A percentile compares a stretch with the other conserved stretches of the same genome.
Evolutionary conservation across 495 filamentous ascomycete species (phyloP).

Genomic region (Trichoderma orchidacearum): DNA sequence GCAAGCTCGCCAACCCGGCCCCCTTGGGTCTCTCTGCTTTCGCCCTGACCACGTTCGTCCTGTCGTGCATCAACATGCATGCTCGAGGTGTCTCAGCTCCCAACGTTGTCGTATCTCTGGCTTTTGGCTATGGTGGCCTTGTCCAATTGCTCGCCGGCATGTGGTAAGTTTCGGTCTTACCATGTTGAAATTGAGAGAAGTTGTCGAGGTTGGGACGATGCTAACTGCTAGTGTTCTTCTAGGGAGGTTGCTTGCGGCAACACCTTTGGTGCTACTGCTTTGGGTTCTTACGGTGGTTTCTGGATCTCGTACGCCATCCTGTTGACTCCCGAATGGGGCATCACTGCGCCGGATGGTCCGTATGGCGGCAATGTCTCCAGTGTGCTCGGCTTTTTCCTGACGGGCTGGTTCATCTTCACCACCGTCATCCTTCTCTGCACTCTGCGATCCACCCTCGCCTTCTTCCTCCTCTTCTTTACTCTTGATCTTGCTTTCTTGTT

Average conservation of each 20-base stretch:
- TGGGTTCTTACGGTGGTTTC: conserved; percentile 96
- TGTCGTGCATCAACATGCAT: conserved; percentile 71
- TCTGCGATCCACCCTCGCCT: conserved; percentile 84
- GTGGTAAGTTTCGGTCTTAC: conserved; percentile 62
- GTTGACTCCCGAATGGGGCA: conserved; percentile 50
- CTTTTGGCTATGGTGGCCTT: conserved; percentile 75
- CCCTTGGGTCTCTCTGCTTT: conserved; percentile 81
- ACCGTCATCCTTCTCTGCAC: conserved; percentile 78
- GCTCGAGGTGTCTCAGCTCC: conserved; percentile 44
- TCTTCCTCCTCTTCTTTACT: conserved; percentile 89
- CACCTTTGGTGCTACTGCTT: conserved; percentile 93
- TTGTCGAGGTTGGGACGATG: not conserved
- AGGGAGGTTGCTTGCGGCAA: conserved; percentile 99
- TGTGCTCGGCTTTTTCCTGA: conserved; percentile 74
- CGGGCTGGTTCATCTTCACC: conserved; percentile 99
- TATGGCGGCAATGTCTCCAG: conserved; percentile 34
- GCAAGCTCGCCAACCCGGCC: conserved; percentile 81
- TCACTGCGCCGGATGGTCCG: conserved; percentile 43
- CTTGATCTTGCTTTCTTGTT: conserved; percentile 88
- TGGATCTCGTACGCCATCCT: conserved; percentile 88
- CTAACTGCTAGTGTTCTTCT: conserved; percentile 3
- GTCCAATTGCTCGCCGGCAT: conserved; percentile 91
- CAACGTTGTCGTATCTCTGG: conserved; percentile 56
- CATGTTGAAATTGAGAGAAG: not conserved
- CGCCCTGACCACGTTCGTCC: conserved; percentile 89